Conservation (phyloP, 371 early-diverging fungal genomes). For the Mucor velutinosus region DNA sequence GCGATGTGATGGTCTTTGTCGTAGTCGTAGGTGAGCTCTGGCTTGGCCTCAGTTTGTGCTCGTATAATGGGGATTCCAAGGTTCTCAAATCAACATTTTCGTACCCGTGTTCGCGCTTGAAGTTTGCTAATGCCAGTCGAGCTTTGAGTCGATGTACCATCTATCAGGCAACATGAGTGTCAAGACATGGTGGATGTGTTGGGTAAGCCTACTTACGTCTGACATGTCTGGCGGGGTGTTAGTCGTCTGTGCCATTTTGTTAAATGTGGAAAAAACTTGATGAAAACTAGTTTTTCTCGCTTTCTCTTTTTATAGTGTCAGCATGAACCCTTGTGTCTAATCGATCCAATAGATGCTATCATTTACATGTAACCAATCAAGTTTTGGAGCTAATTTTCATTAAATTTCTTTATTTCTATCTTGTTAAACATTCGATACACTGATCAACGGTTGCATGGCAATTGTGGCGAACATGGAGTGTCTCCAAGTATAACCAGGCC, state of each 20-base stretch:
- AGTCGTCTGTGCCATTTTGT: neutral
- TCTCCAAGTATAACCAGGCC: neutral
- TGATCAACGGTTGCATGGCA: too few relatives aligned
- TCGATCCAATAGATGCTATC: neutral
- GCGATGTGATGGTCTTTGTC: neutral
- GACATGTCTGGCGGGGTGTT: slow-evolving; percentile 5
- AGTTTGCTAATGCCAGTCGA: slow-evolving; percentile 32
- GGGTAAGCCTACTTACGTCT: slow-evolving; percentile 1
- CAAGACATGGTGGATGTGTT: neutral
- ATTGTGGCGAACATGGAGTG: too few relatives aligned
- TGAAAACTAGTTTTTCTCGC: neutral
- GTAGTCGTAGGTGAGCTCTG: neutral
- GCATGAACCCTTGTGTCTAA: slow-evolving; percentile 6
- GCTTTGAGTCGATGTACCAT: slow-evolving; percentile 27
- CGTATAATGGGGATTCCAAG: slow-evolving; percentile 19
- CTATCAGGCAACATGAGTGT: slow-evolving; percentile 3
- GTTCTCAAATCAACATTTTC: slow-evolving; percentile 25
- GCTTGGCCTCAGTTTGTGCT: neutral
- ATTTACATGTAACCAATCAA: neutral
- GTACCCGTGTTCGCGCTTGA: slow-evolving; percentile 30
- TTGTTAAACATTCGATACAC: neutral
- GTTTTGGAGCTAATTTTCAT: neutral
- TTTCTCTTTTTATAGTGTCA: neutral
- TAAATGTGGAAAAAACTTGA: neutral
- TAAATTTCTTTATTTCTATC: neutral